Evolutionary conservation across 495 filamentous ascomycete species (phyloP).

Genomic region (Monascus purpureus): DNA sequence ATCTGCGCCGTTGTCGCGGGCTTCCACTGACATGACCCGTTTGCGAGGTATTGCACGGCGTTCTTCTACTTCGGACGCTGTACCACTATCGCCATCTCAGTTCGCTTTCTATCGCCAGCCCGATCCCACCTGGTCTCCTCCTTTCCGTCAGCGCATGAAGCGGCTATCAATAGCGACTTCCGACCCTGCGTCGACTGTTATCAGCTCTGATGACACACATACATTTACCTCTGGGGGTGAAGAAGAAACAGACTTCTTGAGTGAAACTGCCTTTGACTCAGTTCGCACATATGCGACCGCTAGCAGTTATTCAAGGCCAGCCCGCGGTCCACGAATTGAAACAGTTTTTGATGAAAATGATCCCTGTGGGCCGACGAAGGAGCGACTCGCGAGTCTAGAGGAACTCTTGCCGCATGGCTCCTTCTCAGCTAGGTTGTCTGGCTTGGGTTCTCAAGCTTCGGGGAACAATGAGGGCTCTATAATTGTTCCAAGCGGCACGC

Average conservation of each 20-base stretch:
- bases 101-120: constrained; percentile 6
- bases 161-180: constrained; percentile 38
- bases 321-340: constrained; percentile 55
- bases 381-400: constrained; percentile 45
- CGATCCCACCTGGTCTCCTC: constrained; percentile 7
- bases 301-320: constrained; percentile 32
- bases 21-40: constrained; percentile 9
- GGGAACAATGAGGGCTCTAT: constrained; percentile 24
- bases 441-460: constrained; percentile 23
- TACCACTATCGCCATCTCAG: constrained; percentile 15
- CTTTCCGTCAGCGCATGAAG: constrained; percentile 24
- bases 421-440: constrained; percentile 17
- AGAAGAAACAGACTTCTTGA: constrained; percentile 74
- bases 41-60: constrained; percentile 5
- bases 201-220: constrained; percentile 73
- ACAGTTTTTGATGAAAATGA: constrained; percentile 81
- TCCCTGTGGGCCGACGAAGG: constrained; percentile 37
- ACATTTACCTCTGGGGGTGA: constrained; percentile 67
- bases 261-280: constrained; percentile 86
- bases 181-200: constrained; percentile 67
- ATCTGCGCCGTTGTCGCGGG: constrained; percentile 15
- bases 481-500: constrained; percentile 35
- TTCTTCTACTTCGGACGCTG: constrained; percentile 18
- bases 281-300: constrained; percentile 67
- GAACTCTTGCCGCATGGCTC: constrained; percentile 31